Evolutionary conservation across 179 eudicot genomes (phyloP), one percentile per base, ranked within the genome.

Genomic region (Beta lomatogona): DNA sequence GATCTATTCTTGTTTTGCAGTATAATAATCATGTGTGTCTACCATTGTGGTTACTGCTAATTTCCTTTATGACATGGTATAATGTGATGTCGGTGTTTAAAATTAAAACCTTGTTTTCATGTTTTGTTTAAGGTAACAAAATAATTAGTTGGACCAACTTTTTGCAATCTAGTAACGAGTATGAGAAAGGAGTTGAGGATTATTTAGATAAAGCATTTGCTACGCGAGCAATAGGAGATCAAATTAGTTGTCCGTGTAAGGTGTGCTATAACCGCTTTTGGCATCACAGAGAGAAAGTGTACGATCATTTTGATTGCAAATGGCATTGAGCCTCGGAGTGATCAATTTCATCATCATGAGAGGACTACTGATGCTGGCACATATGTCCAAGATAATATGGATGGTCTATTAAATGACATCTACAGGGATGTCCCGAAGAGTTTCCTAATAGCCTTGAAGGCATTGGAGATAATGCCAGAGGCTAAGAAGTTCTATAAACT

Each of bases 241-340:
- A 69, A 16, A 69, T 10, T 12, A 69, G 48, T 36, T 69, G 72
- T 18, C 73, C 73, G 36, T 69, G 73, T 57, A 57, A 57, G 18
- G 0, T 11, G 60, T 57, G 60, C 10, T 57, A 57, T 57, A 9
- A 16, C 15, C 60, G 14, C 18, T 57, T 57, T 57, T 57, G 14
- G 60, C 18, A 57, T 57, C 18, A 12, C 4, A 3, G 60, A 57
- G 60, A 57, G 14, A 25, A 57, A 57, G 60, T 57, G 15, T 57
- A 57, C 15, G 10, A 57, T 57, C 60, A 57, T 25, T 12, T 12
- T 57, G 12, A 57, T 57, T 16, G 60, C 7, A 57, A 57, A 57
- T 57, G 60, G 60, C 5, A 7, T 46, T 46, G 50, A 46, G 50
- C 50, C 50, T 46, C 6, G 50, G 6, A 46, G 6, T 46, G 8